Evolutionary conservation across 1,284 basidiomycete species (phyloP), one percentile per base, ranked within the genome.

Genomic region (Papiliotrema laurentii): DNA sequence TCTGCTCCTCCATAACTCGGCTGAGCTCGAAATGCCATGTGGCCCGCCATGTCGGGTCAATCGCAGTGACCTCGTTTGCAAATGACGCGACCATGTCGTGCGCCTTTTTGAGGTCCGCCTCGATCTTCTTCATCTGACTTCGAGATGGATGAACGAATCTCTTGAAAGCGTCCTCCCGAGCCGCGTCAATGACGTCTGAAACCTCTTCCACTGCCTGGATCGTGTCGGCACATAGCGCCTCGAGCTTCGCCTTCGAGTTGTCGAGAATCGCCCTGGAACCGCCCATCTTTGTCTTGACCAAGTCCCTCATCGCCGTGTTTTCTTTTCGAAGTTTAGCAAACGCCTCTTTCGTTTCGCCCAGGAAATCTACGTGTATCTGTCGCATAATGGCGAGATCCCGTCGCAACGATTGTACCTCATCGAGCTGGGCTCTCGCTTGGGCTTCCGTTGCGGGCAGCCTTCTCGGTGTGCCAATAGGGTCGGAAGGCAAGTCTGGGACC

Each of bases 41-140:
- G 79, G 94, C 91, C 77, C 94, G 91, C 94, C 94, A 98, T 79
- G 89, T 89, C 43, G 94, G 92, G 66, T 89, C 92, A 62, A 96
- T 83, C 3, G 87, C 87, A 59, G 85, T 82, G 59, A 97, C 87
- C 68, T 94, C 90, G 56, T 85, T 82, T 59, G 84, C 83, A 45
- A 98, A 78, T 57, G 83, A 84, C 51, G 84, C 80, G 33, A 97
- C 78, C 69, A 92, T 85, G 16, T 77, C 73, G 21, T 81, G 79
- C 18, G 86, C 82, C n/a, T 79, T 75, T 16, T 80, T 78, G 45
- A 97, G 81, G 59, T 91, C 87, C 52, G 82, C 82, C 63, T 81
- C 81, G 64, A 94, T 82, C 47, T 78, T 78, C 66, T 83, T 84
- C 73, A 96, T 79, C 45, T 87, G 75, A 26, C 79, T 75, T 14